These are phyloP conservation scores for Dalbergia oliveri DNA, from an alignment of 306 rosid genomes.

Conservation along the genomic window DNA sequence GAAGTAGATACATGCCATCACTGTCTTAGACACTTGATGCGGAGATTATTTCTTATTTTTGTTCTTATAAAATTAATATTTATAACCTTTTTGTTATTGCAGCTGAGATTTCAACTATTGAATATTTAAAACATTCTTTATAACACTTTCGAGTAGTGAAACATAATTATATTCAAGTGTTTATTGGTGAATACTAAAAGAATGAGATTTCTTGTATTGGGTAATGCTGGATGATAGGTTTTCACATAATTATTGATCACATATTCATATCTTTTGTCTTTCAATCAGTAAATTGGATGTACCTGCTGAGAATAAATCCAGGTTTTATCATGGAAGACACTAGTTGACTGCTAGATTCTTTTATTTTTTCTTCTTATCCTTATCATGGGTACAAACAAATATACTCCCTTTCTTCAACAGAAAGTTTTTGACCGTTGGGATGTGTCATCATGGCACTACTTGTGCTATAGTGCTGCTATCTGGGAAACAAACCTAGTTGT, in stretches of 20 bases:
- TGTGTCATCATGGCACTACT: background rate
- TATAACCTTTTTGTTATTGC: conserved; percentile 30
- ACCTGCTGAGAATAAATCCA: conserved; percentile 2
- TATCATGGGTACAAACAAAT: background rate
- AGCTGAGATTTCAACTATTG: background rate
- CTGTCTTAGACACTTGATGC: conserved; percentile 9
- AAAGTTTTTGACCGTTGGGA: background rate
- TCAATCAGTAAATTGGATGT: conserved; percentile 19
- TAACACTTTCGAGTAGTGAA: background rate
- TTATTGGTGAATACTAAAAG: conserved; percentile 15
- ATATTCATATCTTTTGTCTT: background rate
- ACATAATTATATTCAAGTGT: conserved; percentile 23
- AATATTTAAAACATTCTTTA: conserved; percentile 22
- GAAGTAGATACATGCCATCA: conserved; percentile 28
- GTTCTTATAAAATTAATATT: conserved; percentile 18
- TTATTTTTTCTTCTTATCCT: background rate
- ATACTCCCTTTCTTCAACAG: background rate
- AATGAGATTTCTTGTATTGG: conserved; percentile 17
- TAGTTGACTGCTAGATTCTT: conserved; percentile 5
- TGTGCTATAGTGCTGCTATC: background rate
- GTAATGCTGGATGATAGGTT: conserved; percentile 12
- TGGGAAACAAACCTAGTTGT: conserved; percentile 16
- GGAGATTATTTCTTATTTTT: conserved; percentile 19
- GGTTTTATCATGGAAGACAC: conserved; percentile 5
- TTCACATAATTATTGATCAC: conserved; percentile 23